Evolutionary conservation across 2,329 filamentous ascomycete species (phyloP), one percentile per base, ranked within the genome.

Genomic region (Fusarium palustre): DNA sequence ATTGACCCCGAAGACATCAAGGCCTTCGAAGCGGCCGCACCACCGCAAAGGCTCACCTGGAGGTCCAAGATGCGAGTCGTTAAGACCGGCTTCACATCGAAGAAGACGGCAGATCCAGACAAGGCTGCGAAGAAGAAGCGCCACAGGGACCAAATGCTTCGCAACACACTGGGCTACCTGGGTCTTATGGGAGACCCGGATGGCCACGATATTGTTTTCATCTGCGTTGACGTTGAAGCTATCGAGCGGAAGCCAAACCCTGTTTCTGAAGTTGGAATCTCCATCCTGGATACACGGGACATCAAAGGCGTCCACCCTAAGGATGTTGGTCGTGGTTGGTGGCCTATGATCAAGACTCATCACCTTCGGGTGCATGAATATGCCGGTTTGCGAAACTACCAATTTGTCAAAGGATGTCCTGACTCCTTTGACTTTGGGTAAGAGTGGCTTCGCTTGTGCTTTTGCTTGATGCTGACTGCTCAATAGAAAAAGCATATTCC

Each of bases 241-340:
- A 92, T 90, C 60, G 96, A 99, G 77, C 80, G 81, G 24, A 83
- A 87, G 45, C 86, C 88, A 15, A 81, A 84, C 34, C 82, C 87
- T 15, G 86, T 98, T 61, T 97, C 94, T 0, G 96, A 99, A 78
- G 85, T 99, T 39, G 96, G 96, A 1, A 83, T 99, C 41, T 90
- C 93, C 2, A 90, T 90, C 4, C 83, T 98, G 0, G 94, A 98
- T 76, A 94, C 91, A 1, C 72, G 78, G 7, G 78, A 86, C 38
- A 76, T 93, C 24, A 72, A 79, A 2, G 80, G 78, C 10, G 65
- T 89, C 1, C 74, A 87, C 0, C 91, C 92, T 4, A 92, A 92
- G 1, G 73, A 81, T 4, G 79, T 82, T 28, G 92, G 90, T 5
- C 72, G 81, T 41, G 84, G 88, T 38, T 97, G 94, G 94, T 86